Evolutionary conservation across 306 rosid species (phyloP).

Genomic region (Begonia loranthoides): DNA sequence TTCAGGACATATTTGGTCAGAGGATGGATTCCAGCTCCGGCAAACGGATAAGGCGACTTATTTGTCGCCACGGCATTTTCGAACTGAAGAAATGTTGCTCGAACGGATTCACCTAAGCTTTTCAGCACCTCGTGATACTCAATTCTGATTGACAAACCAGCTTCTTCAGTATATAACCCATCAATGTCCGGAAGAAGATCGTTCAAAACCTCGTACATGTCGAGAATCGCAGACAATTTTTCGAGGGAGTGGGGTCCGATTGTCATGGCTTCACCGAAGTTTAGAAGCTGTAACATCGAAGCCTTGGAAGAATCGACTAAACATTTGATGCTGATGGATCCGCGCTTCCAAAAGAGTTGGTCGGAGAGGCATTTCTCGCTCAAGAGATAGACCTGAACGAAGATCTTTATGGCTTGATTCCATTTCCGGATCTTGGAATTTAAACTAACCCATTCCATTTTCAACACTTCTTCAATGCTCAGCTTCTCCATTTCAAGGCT

Average conservation of each 20-base stretch:
- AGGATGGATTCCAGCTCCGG: conserved; percentile 84
- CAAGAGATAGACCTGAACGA: conserved; percentile 69
- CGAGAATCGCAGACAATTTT: conserved; percentile 63
- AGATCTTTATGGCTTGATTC: conserved; percentile 74
- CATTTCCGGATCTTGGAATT: conserved; percentile 73
- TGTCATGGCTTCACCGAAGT: conserved; percentile 84
- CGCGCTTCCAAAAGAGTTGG: conserved; percentile 60
- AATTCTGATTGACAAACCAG: conserved; percentile 47
- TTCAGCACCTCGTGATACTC: conserved; percentile 67
- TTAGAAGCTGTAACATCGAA: conserved; percentile 74
- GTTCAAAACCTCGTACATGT: conserved; percentile 80
- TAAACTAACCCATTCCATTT: conserved; percentile 58
- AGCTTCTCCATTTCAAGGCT: conserved; percentile 76
- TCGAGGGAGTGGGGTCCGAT: conserved; percentile 87
- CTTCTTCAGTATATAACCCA: conserved; percentile 45
- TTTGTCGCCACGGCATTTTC: conserved; percentile 58
- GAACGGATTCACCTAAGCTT: conserved; percentile 65
- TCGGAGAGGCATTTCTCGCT: conserved; percentile 74
- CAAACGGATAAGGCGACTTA: conserved; percentile 39
- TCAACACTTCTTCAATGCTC: conserved; percentile 79
- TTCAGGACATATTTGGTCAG: conserved; percentile 84
- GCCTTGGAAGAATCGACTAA: conserved; percentile 78
- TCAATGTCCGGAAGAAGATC: conserved; percentile 62
- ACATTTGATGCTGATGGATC: conserved; percentile 49
- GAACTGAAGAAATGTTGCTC: conserved; percentile 53